Base-by-base conservation (phyloP, 164 flowering plant species). In the Vitis labrusca region DNA sequence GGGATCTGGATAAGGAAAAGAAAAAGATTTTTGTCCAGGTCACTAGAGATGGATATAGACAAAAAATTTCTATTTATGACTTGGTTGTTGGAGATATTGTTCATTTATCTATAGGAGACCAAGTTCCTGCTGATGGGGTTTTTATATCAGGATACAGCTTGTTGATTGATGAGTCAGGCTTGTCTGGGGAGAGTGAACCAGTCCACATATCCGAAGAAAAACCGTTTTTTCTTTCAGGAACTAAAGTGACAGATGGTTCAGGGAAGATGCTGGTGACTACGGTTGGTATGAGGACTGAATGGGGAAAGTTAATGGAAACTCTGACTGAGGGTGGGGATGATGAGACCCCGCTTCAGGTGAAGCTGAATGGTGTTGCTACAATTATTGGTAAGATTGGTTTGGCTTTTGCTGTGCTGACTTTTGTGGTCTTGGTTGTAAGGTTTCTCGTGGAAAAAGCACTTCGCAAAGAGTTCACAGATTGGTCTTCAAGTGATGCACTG, bases 291-390 rank as follows among this genome's bases (percentile, higher is more conserved):
- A 78, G 65, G 62, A 81, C 84, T 50, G 81, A 81, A 73, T 81
- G 81, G 84, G 79, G 81, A 52, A 78, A 78, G 77, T 63, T 81
- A 79, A 81, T 81, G 84, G 84, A 76, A 67, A 81, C 84, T 61
- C 64, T 81, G n/a, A 73, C 61, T 70, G 84, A 81, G 59, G 79
- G 77, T 17, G 83, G 83, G 65, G 76, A 74, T 17, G 80, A 80
- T 68, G 83, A 80, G 72, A 80, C 83, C 17, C 83, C 83, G 57
- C 57, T 80, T 30, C 83, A 80, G 71, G 83, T 80, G 69, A 80
- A 80, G 75, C 62, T 80, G 63, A 80, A 75, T 65, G 81, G 77
- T 37, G 81, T 81, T 51, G 84, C 83, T 51, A 77, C 80, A 27
- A 16, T 80, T 57, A 77, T 80, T 59, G 83, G 83, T 47, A 80